phyloP scores from a whole-genome alignment of 441 rosid genomes.

The Adansonia rubrostipa region DNA sequence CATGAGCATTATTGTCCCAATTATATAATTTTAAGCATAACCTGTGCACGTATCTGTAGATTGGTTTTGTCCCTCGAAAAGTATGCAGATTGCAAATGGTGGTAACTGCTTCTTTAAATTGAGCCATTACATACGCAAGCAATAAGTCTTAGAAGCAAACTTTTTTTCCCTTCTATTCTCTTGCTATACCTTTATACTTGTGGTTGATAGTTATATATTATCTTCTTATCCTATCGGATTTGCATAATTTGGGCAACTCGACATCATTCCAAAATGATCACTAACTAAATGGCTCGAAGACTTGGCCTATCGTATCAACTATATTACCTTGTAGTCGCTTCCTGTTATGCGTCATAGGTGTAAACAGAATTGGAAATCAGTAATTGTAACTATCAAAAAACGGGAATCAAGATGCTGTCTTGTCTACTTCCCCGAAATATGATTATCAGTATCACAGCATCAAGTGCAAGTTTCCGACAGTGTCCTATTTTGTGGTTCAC shows the following conservation, averaged over 20 bases:
- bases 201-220: not conserved
- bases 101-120: not conserved
- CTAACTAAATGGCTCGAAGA: not conserved
- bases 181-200: not conserved
- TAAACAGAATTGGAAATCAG: not conserved
- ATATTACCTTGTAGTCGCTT: not conserved
- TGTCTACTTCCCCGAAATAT: not conserved
- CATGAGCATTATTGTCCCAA: not conserved
- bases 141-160: not conserved
- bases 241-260: not conserved
- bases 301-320: not conserved
- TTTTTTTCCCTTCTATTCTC: not conserved
- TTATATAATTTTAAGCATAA: not conserved
- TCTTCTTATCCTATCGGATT: not conserved
- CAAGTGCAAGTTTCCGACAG: not conserved
- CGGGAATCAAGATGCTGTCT: not conserved
- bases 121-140: not conserved
- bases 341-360: not conserved
- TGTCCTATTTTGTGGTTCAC: constrained; percentile 14
- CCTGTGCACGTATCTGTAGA: not conserved
- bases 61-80: not conserved
- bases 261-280: not conserved
- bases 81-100: not conserved
- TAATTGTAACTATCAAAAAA: not conserved
- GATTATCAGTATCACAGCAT: not conserved